These are phyloP conservation scores for Drechslera avenae DNA, from an alignment of 2,329 filamentous ascomycete genomes.

Conservation along the genomic window DNA sequence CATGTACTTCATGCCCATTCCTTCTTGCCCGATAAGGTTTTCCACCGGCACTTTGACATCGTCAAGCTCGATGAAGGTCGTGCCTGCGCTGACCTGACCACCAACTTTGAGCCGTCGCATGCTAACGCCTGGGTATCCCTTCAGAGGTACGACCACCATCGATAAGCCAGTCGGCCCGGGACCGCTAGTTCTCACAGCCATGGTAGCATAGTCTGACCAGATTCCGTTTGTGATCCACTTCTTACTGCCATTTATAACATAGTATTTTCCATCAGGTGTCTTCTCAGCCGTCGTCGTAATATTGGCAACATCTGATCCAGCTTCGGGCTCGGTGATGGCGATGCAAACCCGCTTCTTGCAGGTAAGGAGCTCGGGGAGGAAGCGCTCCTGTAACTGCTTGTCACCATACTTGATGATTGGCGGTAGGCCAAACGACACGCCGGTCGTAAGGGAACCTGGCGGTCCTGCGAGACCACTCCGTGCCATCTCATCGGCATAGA, in stretches of 20 bases:
- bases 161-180: constrained; percentile 67
- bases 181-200: constrained; percentile 75
- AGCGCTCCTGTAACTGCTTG: constrained; percentile 65
- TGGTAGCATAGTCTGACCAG: constrained; percentile 69
- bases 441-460: constrained; percentile 67
- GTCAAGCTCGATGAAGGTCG: constrained; percentile 76
- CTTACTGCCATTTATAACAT: constrained; percentile 75
- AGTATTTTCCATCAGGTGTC: constrained; percentile 67
- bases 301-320: constrained; percentile 75
- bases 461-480: constrained; percentile 70
- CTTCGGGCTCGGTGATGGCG: constrained; percentile 78
- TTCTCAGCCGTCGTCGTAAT: constrained; percentile 71
- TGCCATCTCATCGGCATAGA: constrained; percentile 73
- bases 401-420: constrained; percentile 73
- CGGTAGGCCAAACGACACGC: constrained; percentile 74
- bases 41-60: constrained; percentile 73
- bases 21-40: constrained; percentile 73
- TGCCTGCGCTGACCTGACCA: constrained; percentile 69
- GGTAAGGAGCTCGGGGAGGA: constrained; percentile 72
- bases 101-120: constrained; percentile 71
- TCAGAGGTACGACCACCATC: constrained; percentile 72
- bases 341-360: constrained; percentile 73
- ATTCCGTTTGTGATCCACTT: constrained; percentile 70
- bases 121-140: constrained; percentile 66
- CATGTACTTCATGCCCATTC: constrained; percentile 73